Conservation (phyloP, 345 rosid genomes). For the Litchi chinensis region DNA sequence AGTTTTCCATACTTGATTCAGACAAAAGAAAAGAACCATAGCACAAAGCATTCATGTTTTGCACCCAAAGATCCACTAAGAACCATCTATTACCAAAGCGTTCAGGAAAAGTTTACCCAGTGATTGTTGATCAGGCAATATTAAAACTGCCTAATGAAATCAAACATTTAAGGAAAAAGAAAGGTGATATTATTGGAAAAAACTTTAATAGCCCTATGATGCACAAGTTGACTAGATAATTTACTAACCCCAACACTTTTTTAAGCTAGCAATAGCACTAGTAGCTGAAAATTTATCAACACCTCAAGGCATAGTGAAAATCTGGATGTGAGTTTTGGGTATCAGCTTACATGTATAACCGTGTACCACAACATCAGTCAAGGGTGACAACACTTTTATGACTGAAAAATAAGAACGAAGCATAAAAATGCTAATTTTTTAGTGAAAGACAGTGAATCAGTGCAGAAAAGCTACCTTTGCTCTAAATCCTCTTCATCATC, state of each 20-base stretch:
- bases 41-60: not conserved
- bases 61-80: not conserved
- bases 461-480: conserved; percentile 55
- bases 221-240: not conserved
- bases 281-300: not conserved
- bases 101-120: not conserved
- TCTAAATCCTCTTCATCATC: conserved; percentile 88
- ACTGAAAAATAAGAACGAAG: not conserved
- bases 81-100: not conserved
- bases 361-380: not conserved
- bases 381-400: not conserved
- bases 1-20: not conserved
- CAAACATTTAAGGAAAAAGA: not conserved
- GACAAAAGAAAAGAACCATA: not conserved
- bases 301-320: not conserved
- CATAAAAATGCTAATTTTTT: not conserved
- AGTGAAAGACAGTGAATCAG: not conserved
- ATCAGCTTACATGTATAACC: conserved; percentile 1
- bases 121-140: not conserved
- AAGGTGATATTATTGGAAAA: not conserved
- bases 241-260: not conserved
- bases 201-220: not conserved
- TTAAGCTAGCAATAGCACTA: not conserved
- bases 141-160: not conserved
- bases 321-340: not conserved